phyloP scores from a whole-genome alignment of 2,329 filamentous ascomycete species.

The Coleophoma cylindrospora region DNA sequence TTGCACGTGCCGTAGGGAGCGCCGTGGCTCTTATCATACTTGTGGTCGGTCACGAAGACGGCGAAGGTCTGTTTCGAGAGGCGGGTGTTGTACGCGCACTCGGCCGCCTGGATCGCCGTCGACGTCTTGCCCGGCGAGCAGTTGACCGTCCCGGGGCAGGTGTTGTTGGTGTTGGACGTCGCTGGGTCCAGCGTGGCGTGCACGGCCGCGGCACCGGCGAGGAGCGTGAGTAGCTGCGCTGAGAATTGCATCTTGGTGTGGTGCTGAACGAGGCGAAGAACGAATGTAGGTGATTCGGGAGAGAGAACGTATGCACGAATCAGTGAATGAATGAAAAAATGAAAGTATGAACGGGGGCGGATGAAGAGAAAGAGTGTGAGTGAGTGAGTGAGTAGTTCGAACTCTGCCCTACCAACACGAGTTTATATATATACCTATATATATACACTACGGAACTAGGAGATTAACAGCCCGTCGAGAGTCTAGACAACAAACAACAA shows the following conservation, averaged over 20 bases:
- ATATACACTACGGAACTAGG: too few relatives aligned
- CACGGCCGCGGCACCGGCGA: background rate
- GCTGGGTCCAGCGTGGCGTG: conserved; percentile 27
- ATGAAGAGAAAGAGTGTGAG: too few relatives aligned
- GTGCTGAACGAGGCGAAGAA: background rate
- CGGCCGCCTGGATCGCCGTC: conserved; percentile 31
- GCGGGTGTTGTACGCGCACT: conserved; percentile 33
- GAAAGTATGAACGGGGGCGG: too few relatives aligned
- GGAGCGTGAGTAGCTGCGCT: background rate
- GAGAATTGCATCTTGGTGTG: background rate
- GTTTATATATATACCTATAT: too few relatives aligned
- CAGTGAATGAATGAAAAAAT: too few relatives aligned
- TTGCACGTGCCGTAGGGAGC: conserved; percentile 42
- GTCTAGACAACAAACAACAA: too few relatives aligned
- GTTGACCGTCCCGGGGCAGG: conserved; percentile 22
- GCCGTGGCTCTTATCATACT: conserved; percentile 36
- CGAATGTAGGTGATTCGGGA: too few relatives aligned
- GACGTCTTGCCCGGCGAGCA: conserved; percentile 29
- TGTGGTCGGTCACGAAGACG: conserved; percentile 35
- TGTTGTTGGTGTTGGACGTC: conserved; percentile 30
- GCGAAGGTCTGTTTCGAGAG: conserved; percentile 30
- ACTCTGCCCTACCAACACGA: too few relatives aligned
- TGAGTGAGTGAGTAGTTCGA: too few relatives aligned
- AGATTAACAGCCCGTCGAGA: too few relatives aligned
- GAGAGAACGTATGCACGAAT: too few relatives aligned